Percentiles rank a stretch among this genome's conserved stretches.
These are phyloP conservation scores for Nothophytophthora sp. DNA, from an alignment of 352 stramenopile species.

Conservation along the genomic window DNA sequence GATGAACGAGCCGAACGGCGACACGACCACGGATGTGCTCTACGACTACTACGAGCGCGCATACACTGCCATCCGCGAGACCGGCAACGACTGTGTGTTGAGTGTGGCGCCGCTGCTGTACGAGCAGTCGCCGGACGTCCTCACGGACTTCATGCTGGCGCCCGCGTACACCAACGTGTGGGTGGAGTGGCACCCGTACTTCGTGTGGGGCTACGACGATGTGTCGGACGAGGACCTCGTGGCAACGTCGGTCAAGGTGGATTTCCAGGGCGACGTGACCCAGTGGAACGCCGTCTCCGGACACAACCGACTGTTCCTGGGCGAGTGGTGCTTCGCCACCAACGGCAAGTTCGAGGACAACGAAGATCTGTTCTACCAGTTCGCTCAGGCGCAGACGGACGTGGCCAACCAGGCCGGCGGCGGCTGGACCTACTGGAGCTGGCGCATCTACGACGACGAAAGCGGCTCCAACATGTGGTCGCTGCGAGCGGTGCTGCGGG, in stretches of 20 bases:
- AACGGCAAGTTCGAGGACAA: constrained; percentile 58
- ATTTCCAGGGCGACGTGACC: constrained; percentile 32
- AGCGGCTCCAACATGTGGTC: constrained; percentile 64
- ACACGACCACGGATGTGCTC: constrained; percentile 52
- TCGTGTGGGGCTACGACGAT: constrained; percentile 79
- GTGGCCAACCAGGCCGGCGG: constrained; percentile 52
- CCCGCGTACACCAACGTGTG: constrained; percentile 67
- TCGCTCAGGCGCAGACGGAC: constrained; percentile 43
- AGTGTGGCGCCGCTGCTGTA: constrained; percentile 52
- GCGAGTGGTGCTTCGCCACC: constrained; percentile 65
- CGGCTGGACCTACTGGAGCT: constrained; percentile 81
- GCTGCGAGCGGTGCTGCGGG: constrained; percentile 53
- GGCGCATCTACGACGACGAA: constrained; percentile 70
- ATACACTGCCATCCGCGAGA: constrained; percentile 57
- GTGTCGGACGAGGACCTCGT: constrained; percentile 52
- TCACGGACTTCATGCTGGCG: constrained; percentile 56
- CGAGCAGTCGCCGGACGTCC: constrained; percentile 42
- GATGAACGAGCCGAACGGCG: constrained; percentile 67
- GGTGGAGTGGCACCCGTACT: constrained; percentile 86
- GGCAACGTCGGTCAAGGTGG: constrained; percentile 43
- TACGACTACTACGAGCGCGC: constrained; percentile 79
- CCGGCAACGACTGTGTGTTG: constrained; percentile 68
- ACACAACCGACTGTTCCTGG: constrained; percentile 56
- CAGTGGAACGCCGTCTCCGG: constrained; percentile 40
- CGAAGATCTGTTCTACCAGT: constrained; percentile 46